Conservation (phyloP, 192 early-diverging fungal species). For the Haplosporangium gracile region DNA sequence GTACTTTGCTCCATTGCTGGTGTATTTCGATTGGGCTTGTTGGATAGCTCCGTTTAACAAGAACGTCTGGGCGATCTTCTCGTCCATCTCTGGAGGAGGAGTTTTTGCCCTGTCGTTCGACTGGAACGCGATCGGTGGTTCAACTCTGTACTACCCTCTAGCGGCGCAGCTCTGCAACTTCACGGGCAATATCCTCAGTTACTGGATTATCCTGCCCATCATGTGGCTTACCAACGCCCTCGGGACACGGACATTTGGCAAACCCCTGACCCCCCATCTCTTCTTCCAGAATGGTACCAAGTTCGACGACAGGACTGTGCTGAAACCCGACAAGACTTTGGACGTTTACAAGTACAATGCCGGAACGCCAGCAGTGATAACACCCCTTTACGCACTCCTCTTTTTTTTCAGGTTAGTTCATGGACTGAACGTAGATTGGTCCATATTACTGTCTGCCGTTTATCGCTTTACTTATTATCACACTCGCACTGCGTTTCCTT, state of each 20-base stretch:
- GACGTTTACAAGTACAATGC: constrained; percentile 47
- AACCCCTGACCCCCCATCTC: not conserved
- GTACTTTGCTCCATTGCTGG: constrained; percentile 41
- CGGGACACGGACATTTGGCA: constrained; percentile 20
- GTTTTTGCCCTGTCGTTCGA: constrained; percentile 47
- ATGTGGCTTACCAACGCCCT: constrained; percentile 38
- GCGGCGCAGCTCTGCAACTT: not conserved
- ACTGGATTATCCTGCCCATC: constrained; percentile 4
- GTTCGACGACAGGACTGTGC: constrained; percentile 31
- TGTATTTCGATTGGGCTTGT: constrained; percentile 57
- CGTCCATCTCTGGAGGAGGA: constrained; percentile 32
- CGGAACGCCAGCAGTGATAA: constrained; percentile 59
- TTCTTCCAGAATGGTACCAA: not conserved
- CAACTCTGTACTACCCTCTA: constrained; percentile 22
- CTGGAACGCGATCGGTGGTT: constrained; percentile 38
- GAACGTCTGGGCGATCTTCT: constrained; percentile 44
- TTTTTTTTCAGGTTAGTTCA: constrained; percentile 13
- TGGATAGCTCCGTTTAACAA: constrained; percentile 38
- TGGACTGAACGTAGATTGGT: not conserved
- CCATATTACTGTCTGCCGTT: no score
- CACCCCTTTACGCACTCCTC: constrained; percentile 59
- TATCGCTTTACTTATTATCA: no score
- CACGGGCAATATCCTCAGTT: constrained; percentile 31
- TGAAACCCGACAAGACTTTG: constrained; percentile 32
- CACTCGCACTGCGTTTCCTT: no score